Percentiles rank a stretch among this genome's conserved stretches.
Evolutionary conservation across 495 filamentous ascomycete species (phyloP).

Genomic region (Lophiotrema nucula): DNA sequence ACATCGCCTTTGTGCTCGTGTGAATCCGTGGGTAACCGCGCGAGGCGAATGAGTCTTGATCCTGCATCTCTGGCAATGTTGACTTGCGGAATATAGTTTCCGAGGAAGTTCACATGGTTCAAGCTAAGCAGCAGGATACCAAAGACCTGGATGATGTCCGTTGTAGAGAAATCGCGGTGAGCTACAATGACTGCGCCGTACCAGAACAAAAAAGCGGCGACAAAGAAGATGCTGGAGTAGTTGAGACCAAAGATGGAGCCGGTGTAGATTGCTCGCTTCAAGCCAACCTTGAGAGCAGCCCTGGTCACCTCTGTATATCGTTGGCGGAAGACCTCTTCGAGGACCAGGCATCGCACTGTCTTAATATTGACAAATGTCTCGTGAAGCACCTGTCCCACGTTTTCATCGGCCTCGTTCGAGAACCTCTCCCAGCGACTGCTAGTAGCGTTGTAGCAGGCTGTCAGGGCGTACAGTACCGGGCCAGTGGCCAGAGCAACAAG

Average conservation of each 20-base stretch:
- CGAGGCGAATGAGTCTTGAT: constrained; percentile 69
- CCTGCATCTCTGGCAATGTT: constrained; percentile 70
- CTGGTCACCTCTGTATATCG: constrained; percentile 59
- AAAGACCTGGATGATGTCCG: constrained; percentile 68
- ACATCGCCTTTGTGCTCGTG: constrained; percentile 59
- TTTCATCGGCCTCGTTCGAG: constrained; percentile 59
- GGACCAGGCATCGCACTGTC: constrained; percentile 72
- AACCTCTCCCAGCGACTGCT: constrained; percentile 69
- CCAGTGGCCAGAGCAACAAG: constrained; percentile 68
- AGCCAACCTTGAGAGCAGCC: constrained; percentile 53
- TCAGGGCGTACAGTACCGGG: constrained; percentile 67
- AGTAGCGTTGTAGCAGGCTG: constrained; percentile 45
- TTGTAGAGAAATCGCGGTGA: constrained; percentile 46
- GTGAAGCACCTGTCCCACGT: constrained; percentile 59
- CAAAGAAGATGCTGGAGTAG: constrained; percentile 67
- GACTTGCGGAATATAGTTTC: constrained; percentile 78
- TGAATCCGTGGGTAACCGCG: constrained; percentile 58
- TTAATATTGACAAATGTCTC: constrained; percentile 83
- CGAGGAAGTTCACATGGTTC: constrained; percentile 64
- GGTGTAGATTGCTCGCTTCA: constrained; percentile 59
- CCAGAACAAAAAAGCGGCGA: constrained; percentile 81
- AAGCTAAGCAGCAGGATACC: constrained; percentile 82
- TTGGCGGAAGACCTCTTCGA: constrained; percentile 70
- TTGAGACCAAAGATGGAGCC: constrained; percentile 75
- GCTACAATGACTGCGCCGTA: constrained; percentile 68